phyloP scores from a whole-genome alignment of 768 basidiomycete species.

The Lactarius hengduanensis region DNA sequence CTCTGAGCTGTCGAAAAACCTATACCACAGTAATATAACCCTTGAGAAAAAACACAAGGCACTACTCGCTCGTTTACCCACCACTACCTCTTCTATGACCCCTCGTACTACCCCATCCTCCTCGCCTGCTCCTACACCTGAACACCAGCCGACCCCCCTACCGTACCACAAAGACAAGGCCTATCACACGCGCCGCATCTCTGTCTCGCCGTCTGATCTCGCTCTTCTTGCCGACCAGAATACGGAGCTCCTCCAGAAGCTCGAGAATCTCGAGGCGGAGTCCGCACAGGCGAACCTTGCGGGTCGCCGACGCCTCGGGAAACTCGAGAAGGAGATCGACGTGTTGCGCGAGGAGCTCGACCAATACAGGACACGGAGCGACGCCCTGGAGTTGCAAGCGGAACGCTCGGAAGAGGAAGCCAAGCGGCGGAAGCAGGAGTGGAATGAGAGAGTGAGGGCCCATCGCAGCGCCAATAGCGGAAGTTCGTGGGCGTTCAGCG shows the following conservation, averaged over 20 bases:
- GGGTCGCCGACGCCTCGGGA: constrained; percentile 66
- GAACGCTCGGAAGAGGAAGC: constrained; percentile 41
- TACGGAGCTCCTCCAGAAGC: constrained; percentile 69
- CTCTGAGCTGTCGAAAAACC: constrained; percentile 62
- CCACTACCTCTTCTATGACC: constrained; percentile 30
- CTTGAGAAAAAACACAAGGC: constrained; percentile 73
- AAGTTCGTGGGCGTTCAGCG: constrained; percentile 31
- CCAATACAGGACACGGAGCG: constrained; percentile 64
- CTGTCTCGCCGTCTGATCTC: constrained; percentile 67
- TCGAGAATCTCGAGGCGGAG: constrained; percentile 74
- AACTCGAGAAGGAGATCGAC: constrained; percentile 79
- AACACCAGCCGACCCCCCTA: constrained; percentile 22
- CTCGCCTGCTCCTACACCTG: constrained; percentile 30
- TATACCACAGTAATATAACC: constrained; percentile 66
- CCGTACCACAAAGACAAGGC: constrained; percentile 30
- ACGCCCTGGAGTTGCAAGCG: constrained; percentile 68
- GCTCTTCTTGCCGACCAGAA: constrained; percentile 79
- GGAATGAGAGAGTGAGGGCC: constrained; percentile 48
- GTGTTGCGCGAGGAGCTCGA: constrained; percentile 74
- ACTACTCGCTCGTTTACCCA: constrained; percentile 59
- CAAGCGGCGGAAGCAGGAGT: constrained; percentile 45
- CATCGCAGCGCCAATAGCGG: constrained; percentile 41
- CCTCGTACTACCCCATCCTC: constrained; percentile 30
- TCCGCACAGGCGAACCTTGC: constrained; percentile 61
- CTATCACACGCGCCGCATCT: constrained; percentile 47